These are phyloP conservation scores for Patellaria atrata DNA, from an alignment of 495 filamentous ascomycete species.

Conservation along the genomic window DNA sequence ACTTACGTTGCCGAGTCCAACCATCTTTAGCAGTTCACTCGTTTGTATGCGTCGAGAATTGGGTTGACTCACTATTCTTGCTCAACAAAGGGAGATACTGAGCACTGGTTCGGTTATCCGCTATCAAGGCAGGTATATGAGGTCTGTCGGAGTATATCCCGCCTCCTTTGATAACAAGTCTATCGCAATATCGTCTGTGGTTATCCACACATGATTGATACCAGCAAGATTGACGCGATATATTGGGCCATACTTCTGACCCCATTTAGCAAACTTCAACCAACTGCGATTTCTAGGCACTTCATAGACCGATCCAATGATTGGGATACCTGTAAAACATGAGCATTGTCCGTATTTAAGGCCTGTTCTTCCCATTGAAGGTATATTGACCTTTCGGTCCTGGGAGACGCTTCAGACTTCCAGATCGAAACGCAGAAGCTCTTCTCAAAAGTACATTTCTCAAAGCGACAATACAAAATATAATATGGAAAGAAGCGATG, in stretches of 20 bases:
- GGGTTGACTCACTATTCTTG: constrained; percentile 29
- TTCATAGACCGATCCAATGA: constrained; percentile 45
- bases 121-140: constrained; percentile 28
- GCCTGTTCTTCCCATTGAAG: constrained; percentile 17
- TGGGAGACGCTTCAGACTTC: too few relatives aligned
- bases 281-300: constrained; percentile 36
- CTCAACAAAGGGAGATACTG: constrained; percentile 42
- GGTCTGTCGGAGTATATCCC: constrained; percentile 50
- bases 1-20: constrained; percentile 43
- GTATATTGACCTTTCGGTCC: too few relatives aligned
- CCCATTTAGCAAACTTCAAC: constrained; percentile 49
- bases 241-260: constrained; percentile 45
- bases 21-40: constrained; percentile 28
- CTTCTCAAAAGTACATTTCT: too few relatives aligned
- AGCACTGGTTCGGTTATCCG: constrained; percentile 39
- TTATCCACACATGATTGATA: constrained; percentile 43
- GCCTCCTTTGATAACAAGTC: constrained; percentile 46
- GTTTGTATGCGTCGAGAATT: not conserved
- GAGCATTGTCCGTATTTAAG: too few relatives aligned
- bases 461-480: too few relatives aligned
- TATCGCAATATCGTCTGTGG: constrained; percentile 38
- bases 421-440: too few relatives aligned
- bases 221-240: constrained; percentile 45
- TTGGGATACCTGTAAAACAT: constrained; percentile 27
- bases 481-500: too few relatives aligned